Base-by-base conservation (phyloP, 1,284 basidiomycete genomes). In the Rhodotorula sp. region DNA sequence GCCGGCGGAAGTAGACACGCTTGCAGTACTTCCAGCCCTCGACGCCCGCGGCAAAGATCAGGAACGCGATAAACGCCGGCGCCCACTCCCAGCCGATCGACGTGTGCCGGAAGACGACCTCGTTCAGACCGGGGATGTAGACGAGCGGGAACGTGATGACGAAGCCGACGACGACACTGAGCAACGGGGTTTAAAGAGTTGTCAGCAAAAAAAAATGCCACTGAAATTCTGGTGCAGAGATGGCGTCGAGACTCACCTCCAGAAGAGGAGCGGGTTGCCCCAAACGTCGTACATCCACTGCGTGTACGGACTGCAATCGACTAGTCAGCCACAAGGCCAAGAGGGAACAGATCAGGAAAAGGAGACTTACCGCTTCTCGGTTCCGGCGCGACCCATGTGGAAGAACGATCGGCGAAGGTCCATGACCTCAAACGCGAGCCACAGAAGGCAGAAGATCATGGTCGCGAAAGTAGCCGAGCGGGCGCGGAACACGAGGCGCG, bases 61-160 rank as follows among this genome's bases (percentile, higher is more conserved):
- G 45, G 29, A 65, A 62, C 0, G 66, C 68, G 54, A 73, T 66
- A 53, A 75, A 71, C 1, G 70, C 37, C 26, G 58, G n/a, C 0
- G 61, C 69, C 62, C 65, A 61, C 57, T 75, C 70, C 74, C 74
- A 75, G 6, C 61, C 53, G 51, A 74, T 72, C 0, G 54, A 14
- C 1, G 33, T 49, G 53, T 75, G 72, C 33, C 68, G 66, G 62
- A 75, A 66, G 6, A 75, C 70, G 49, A 69, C 61, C 3, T 46
- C 42, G 58, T 69, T 62, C 48, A 69, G 55, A 44, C 51, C 60
- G 7, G 68, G 68, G 46, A 73, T 70, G 59, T 75, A 87, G 59
- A 87, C 80, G 57, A 85, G 81, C 20, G 81, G 82, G 68, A 86
- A 84, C 30, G 86, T 84, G 66, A 81, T 82, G 60, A 83, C 75